A percentile compares a stretch with the other conserved stretches of the same genome.
These are phyloP conservation scores for Lactifluus volemus DNA, from an alignment of 768 basidiomycete species.

Conservation along the genomic window DNA sequence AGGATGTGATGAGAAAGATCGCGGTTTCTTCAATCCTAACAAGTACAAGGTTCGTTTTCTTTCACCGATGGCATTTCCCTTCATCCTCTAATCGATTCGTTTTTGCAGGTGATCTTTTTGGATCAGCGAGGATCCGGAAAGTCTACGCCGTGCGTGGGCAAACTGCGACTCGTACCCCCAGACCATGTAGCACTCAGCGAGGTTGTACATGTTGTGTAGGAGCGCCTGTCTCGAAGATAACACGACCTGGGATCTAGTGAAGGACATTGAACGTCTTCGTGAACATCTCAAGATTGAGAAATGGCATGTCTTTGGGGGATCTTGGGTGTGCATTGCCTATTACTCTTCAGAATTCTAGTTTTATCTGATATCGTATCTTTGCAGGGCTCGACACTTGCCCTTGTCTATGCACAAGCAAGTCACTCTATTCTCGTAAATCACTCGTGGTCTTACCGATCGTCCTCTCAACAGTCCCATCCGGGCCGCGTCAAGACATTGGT, in stretches of 20 bases:
- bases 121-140: slow-evolving; percentile 89
- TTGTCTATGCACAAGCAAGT: slow-evolving; percentile 75
- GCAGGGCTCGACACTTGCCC: slow-evolving; percentile 77
- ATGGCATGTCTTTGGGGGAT: slow-evolving; percentile 95
- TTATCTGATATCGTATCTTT: background rate
- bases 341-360: background rate
- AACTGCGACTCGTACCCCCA: background rate
- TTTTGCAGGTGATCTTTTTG: slow-evolving; percentile 63
- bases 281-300: slow-evolving; percentile 67
- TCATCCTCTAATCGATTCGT: background rate
- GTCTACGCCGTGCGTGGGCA: slow-evolving; percentile 60
- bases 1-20: slow-evolving; percentile 57
- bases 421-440: background rate
- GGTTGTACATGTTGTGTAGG: slow-evolving; percentile 31
- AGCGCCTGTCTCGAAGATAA: slow-evolving; percentile 73
- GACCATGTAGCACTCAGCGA: background rate
- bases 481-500: slow-evolving; percentile 72
- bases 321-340: slow-evolving; percentile 50
- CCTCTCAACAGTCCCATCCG: slow-evolving; percentile 53
- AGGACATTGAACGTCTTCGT: slow-evolving; percentile 78
- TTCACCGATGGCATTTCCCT: background rate
- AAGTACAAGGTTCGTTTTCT: slow-evolving; percentile 61
- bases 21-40: slow-evolving; percentile 72
- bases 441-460: background rate
- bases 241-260: slow-evolving; percentile 91